Percentiles rank a stretch among this genome's conserved stretches.
phyloP scores from a whole-genome alignment of 176 grass and related monocot genomes.

The Themeda triandra region DNA sequence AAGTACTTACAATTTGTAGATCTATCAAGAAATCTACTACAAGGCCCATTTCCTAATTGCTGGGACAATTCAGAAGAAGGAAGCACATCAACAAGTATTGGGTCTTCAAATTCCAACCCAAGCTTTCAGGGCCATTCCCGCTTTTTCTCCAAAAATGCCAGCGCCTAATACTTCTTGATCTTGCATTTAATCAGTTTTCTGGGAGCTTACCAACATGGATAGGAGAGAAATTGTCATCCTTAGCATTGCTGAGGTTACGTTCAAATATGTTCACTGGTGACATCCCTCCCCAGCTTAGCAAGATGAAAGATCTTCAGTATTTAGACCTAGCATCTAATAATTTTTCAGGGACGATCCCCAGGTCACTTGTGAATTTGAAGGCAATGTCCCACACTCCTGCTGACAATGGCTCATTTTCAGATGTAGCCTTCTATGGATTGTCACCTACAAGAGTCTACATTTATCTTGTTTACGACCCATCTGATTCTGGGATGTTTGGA shows the following conservation, averaged over 20 bases:
- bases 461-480: no score
- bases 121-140: constrained; percentile 17
- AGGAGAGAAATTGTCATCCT: constrained; percentile 3
- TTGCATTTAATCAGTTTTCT: constrained; percentile 32
- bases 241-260: constrained; percentile 19
- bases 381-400: constrained; percentile 13
- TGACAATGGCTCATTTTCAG: background rate
- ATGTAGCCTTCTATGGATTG: background rate
- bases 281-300: constrained; percentile 21
- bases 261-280: constrained; percentile 36
- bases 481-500: no score
- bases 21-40: background rate
- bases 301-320: constrained; percentile 18
- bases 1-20: background rate
- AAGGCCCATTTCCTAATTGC: background rate
- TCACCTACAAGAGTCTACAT: no score
- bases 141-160: constrained; percentile 15
- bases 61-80: background rate
- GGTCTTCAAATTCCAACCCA: background rate
- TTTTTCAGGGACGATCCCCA: constrained; percentile 33
- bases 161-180: constrained; percentile 29
- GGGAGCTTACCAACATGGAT: constrained; percentile 41
- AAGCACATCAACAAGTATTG: background rate
- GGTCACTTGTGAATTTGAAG: constrained; percentile 22
- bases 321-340: constrained; percentile 36